A percentile compares a stretch with the other conserved stretches of the same genome.
These are phyloP conservation scores for Backusella westeae DNA, from an alignment of 192 early-diverging fungal species.

Conservation along the genomic window DNA sequence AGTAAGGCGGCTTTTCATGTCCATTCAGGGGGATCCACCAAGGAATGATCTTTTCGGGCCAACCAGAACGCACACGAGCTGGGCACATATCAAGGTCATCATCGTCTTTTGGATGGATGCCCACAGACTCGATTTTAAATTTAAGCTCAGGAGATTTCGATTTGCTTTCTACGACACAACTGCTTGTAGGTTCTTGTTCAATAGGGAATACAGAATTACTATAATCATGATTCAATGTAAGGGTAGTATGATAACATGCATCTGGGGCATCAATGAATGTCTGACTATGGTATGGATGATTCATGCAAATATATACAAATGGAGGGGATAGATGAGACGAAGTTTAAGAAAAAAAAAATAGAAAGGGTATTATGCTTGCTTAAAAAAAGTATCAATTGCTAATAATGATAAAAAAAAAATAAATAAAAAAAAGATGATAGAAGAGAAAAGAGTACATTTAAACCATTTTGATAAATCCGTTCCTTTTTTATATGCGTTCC, in stretches of 20 bases:
- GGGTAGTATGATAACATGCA: background rate
- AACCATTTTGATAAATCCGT: background rate
- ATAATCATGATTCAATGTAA: background rate
- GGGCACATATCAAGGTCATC: constrained; percentile 15
- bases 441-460: background rate
- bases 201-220: background rate
- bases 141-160: constrained; percentile 4
- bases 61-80: background rate
- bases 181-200: background rate
- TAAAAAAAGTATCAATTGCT: background rate
- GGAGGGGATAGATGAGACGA: background rate
- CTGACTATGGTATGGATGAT: background rate
- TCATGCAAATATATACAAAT: background rate
- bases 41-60: constrained; percentile 17
- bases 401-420: background rate
- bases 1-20: constrained; percentile 58
- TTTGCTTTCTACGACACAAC: background rate
- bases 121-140: constrained; percentile 12
- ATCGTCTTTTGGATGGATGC: background rate
- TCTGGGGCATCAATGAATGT: background rate
- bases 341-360: background rate
- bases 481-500: background rate
- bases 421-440: background rate
- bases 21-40: constrained; percentile 16
- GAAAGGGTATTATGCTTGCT: background rate